Evolutionary conservation across 2,329 filamentous ascomycete species (phyloP), one percentile per base, ranked within the genome.

Genomic region (Colletotrichum cuscutae): DNA sequence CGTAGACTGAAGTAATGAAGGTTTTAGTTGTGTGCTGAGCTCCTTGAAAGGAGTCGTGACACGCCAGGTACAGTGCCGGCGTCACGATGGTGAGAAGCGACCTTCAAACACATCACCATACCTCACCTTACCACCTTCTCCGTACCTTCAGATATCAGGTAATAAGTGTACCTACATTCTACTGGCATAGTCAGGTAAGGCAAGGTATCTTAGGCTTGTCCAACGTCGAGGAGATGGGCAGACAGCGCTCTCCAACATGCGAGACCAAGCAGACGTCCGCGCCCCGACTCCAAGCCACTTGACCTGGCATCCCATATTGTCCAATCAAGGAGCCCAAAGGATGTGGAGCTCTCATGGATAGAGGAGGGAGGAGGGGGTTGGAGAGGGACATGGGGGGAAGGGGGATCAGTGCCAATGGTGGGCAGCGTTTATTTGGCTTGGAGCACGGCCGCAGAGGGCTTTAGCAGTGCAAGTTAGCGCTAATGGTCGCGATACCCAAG

Each of bases 211-310:
- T 13, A 4, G 37, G 35, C n/a, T 13, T 4, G 32, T 46, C 19
- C 12, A 37, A 15, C 13, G 35, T 46, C 19, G 42, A 49, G 6
- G 30, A 13, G 42, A 52, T 13, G 19, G 24, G 60, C 9, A 49
- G 24, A 28, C 35, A 61, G 15, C 58, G 46, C 58, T 46, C 22
- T 60, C 57, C 24, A 60, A 32, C 59, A 59, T 37, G 57, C 60
- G 19, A 46, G 59, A 61, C 59, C 59, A 57, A 65, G 63, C 53
- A 53, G 32, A 22, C n/a, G 63, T 30, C 63, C n/a, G 42, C 37
- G 63, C 63, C 63, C 37, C 13, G 15, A 42, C 37, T 42, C 37
- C 37, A 58, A 56, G 52, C 52, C 22, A n/a, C 19, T 49, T 49
- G 7, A 19, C 42, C 6, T 49, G 42, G 42, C 19, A 49, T n/a